These are phyloP conservation scores for Elymus sibiricus DNA, from an alignment of 176 grass and related monocot species.

Conservation along the genomic window DNA sequence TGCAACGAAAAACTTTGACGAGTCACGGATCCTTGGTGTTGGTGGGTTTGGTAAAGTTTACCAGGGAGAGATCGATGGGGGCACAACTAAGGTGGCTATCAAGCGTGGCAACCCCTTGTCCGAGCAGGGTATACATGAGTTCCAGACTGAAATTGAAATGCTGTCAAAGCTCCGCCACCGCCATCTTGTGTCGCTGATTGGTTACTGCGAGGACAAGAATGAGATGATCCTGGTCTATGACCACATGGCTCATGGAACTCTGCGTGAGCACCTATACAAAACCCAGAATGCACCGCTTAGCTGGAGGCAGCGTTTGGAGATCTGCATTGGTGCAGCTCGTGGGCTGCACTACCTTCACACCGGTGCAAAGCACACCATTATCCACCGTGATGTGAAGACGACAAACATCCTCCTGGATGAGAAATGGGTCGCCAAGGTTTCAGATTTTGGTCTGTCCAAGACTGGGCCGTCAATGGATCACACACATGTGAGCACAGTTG, in stretches of 20 bases:
- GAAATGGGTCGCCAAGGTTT: constrained; percentile 99
- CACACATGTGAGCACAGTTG: constrained; percentile 96
- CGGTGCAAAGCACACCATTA: constrained; percentile 91
- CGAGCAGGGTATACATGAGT: constrained; percentile 91
- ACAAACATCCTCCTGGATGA: constrained; percentile 92
- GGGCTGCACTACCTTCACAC: constrained; percentile 96
- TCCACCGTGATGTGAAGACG: constrained; percentile 96
- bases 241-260: constrained; percentile 89
- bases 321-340: constrained; percentile 90
- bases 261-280: constrained; percentile 92
- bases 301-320: constrained; percentile 87
- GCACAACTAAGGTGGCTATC: constrained; percentile 80
- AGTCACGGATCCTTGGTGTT: constrained; percentile 77
- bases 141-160: constrained; percentile 94
- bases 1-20: constrained; percentile 86
- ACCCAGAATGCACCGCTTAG: constrained; percentile 79
- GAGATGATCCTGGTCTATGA: constrained; percentile 95
- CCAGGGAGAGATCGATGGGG: constrained; percentile 62
- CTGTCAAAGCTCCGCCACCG: constrained; percentile 89
- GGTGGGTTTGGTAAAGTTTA: constrained; percentile 97
- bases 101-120: constrained; percentile 92
- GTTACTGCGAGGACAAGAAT: constrained; percentile 89
- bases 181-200: constrained; percentile 85
- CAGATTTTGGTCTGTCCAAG: constrained; percentile 95
- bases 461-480: constrained; percentile 86